phyloP scores from a whole-genome alignment of 441 rosid genomes.

The Erysimum cheiri region DNA sequence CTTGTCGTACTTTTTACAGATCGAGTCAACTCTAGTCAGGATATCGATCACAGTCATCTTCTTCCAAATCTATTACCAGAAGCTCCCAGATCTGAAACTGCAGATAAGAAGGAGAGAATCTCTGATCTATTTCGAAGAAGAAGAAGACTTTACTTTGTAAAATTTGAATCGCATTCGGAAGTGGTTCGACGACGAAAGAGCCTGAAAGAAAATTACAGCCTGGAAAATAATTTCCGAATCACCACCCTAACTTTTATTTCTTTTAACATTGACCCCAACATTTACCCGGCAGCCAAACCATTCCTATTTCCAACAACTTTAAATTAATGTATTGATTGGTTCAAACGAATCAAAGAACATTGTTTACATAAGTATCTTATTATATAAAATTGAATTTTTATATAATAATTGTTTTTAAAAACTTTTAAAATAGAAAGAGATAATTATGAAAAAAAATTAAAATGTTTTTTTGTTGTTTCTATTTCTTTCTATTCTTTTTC shows the following conservation, averaged over 20 bases:
- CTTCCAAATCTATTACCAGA: slow-evolving; percentile 6
- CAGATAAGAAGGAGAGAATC: slow-evolving; percentile 2
- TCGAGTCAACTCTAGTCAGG: slow-evolving; percentile 87
- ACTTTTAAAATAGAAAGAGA: too few species aligned
- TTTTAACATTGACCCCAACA: neutral
- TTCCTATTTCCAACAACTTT: neutral
- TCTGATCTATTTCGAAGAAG: slow-evolving; percentile 23
- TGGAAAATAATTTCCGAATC: slow-evolving; percentile 6
- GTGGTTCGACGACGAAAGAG: slow-evolving; percentile 32
- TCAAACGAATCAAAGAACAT: too few species aligned
- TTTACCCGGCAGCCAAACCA: neutral
- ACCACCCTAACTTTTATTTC: neutral
- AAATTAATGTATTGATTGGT: too few species aligned
- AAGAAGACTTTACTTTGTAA: slow-evolving; percentile 12
- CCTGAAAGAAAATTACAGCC: slow-evolving; percentile 30
- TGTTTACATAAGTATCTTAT: too few species aligned
- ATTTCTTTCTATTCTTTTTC: too few species aligned
- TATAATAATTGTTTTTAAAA: too few species aligned
- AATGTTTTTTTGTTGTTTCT: too few species aligned
- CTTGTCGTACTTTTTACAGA: slow-evolving; percentile 92
- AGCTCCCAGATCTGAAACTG: slow-evolving; percentile 32
- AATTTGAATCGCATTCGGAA: slow-evolving; percentile 26
- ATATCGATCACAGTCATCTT: slow-evolving; percentile 96
- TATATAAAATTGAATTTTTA: too few species aligned
- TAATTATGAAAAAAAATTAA: too few species aligned